Percentiles rank a stretch among this genome's conserved stretches.
These are phyloP conservation scores for Paxillus ammoniavirescens DNA, from an alignment of 768 basidiomycete genomes.

Conservation along the genomic window DNA sequence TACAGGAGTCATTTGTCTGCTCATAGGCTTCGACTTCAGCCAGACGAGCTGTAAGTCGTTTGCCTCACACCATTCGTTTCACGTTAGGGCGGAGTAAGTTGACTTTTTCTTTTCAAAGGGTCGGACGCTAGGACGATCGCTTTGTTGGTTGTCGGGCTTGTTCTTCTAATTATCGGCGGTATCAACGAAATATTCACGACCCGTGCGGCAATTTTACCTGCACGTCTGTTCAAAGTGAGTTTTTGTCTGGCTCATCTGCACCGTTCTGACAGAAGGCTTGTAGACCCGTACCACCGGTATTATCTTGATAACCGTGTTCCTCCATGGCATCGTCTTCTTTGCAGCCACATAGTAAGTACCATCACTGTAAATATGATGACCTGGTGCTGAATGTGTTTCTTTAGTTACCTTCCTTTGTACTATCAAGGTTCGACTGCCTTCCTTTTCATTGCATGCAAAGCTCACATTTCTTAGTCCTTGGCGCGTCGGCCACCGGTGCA, in stretches of 20 bases:
- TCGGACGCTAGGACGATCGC: conserved; percentile 56
- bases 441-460: neutral
- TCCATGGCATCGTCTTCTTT: conserved; percentile 69
- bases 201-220: conserved; percentile 70
- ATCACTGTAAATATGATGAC: neutral
- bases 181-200: conserved; percentile 62
- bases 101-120: conserved; percentile 40
- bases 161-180: conserved; percentile 47
- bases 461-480: neutral
- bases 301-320: conserved; percentile 53
- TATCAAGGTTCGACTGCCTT: conserved; percentile 47
- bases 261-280: neutral
- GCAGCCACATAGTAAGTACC: conserved; percentile 31
- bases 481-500: neutral
- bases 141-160: conserved; percentile 57
- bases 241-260: neutral
- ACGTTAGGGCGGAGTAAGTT: neutral
- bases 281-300: conserved; percentile 74
- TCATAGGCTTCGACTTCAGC: conserved; percentile 73
- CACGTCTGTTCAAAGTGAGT: conserved; percentile 67
- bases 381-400: neutral
- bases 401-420: conserved; percentile 67
- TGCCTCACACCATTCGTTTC: neutral
- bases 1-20: conserved; percentile 60
- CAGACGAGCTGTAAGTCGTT: conserved; percentile 57